These are phyloP conservation scores for Metschnikowia peoriensis DNA, from an alignment of 805 yeast species.

Conservation along the genomic window DNA sequence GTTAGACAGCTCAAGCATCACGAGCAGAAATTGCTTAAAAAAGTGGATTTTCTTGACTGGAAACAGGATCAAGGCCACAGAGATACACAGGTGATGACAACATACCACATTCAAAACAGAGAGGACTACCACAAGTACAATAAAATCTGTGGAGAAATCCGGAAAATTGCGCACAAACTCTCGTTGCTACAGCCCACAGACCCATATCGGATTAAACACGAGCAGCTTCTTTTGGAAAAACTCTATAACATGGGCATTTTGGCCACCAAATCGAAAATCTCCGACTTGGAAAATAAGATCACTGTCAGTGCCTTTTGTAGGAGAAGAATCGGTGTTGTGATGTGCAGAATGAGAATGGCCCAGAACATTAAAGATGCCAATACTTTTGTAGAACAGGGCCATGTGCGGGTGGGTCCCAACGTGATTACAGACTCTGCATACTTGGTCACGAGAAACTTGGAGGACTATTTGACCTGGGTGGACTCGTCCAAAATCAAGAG, in stretches of 20 bases:
- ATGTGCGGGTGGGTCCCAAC: slow-evolving; percentile 95
- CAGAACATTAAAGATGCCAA: slow-evolving; percentile 86
- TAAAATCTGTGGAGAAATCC: slow-evolving; percentile 85
- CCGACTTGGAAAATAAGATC: slow-evolving; percentile 87
- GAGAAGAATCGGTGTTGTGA: slow-evolving; percentile 88
- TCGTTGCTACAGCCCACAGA: slow-evolving; percentile 85
- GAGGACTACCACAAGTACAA: slow-evolving; percentile 96
- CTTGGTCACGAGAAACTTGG: slow-evolving; percentile 88
- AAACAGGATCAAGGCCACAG: slow-evolving; percentile 94
- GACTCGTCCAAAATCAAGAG: slow-evolving; percentile 91
- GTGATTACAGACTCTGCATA: slow-evolving; percentile 95
- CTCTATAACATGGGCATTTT: slow-evolving; percentile 85
- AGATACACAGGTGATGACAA: slow-evolving; percentile 94
- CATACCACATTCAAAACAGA: slow-evolving; percentile 89
- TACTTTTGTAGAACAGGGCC: slow-evolving; percentile 93
- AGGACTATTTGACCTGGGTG: slow-evolving; percentile 98
- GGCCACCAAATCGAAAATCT: slow-evolving; percentile 83
- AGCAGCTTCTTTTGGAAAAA: slow-evolving; percentile 82
- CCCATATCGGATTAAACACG: slow-evolving; percentile 84
- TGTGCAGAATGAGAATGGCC: slow-evolving; percentile 94
- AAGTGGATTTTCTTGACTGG: slow-evolving; percentile 97
- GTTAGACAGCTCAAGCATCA: slow-evolving; percentile 90
- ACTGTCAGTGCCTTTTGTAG: slow-evolving; percentile 92
- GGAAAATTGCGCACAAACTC: slow-evolving; percentile 82
- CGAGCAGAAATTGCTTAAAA: slow-evolving; percentile 90